phyloP scores from a whole-genome alignment of 129 eudicot genomes.

The Artemisia tridentata region DNA sequence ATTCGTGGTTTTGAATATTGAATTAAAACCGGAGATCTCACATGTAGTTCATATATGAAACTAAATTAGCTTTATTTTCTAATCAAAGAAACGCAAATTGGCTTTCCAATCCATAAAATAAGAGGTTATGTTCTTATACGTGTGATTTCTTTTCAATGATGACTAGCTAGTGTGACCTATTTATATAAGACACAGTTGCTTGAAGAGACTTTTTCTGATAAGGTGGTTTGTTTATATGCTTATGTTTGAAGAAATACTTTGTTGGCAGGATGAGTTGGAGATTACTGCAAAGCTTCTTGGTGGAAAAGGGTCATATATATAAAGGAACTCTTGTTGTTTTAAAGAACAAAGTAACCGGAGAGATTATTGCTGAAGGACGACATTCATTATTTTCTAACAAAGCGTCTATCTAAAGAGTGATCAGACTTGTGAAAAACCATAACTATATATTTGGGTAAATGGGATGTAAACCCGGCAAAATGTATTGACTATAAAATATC shows the following conservation, averaged over 20 bases:
- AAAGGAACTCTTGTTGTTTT: conserved; percentile 29
- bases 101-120: background rate
- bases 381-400: conserved; percentile 24
- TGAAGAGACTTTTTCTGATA: background rate
- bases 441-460: too few relatives aligned
- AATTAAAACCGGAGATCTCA: background rate
- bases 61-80: background rate
- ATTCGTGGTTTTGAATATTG: background rate
- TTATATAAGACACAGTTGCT: too few relatives aligned
- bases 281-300: conserved; percentile 30
- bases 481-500: too few relatives aligned
- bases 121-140: background rate
- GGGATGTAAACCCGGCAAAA: too few relatives aligned
- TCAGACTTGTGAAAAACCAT: too few relatives aligned
- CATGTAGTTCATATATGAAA: background rate
- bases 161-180: too few relatives aligned
- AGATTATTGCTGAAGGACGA: conserved; percentile 32
- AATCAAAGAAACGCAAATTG: background rate
- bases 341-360: conserved; percentile 28
- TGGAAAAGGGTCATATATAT: conserved; percentile 22
- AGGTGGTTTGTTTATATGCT: background rate
- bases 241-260: background rate
- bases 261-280: conserved; percentile 34
- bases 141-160: too few relatives aligned
- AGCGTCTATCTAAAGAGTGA: too few relatives aligned